Percentiles rank a stretch among this genome's conserved stretches.
These are phyloP conservation scores for Penicillium sp. DNA, from an alignment of 2,329 filamentous ascomycete genomes.

Conservation along the genomic window DNA sequence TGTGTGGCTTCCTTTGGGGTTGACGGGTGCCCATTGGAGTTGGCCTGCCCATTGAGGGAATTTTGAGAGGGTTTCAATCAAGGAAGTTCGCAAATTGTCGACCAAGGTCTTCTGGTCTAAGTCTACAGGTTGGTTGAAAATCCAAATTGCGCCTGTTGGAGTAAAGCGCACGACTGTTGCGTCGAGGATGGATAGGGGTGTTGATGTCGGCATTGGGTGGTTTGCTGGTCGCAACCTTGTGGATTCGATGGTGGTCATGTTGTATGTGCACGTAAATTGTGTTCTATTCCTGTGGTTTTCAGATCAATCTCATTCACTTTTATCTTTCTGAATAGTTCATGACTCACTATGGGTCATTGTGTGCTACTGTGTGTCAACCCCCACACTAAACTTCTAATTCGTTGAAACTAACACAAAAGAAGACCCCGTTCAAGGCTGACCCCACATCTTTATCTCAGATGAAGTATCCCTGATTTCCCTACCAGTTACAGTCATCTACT, in stretches of 20 bases:
- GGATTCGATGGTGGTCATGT: constrained; percentile 3
- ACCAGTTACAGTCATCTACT: no score
- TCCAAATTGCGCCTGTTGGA: constrained; percentile 11
- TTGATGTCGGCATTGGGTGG: background rate
- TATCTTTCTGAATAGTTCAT: background rate
- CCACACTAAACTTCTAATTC: background rate
- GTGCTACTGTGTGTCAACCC: background rate
- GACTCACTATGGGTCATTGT: background rate
- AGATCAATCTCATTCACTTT: background rate
- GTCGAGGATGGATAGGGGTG: constrained; percentile 14
- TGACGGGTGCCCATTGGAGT: constrained; percentile 14
- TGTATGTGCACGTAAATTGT: background rate
- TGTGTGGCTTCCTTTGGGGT: constrained; percentile 1
- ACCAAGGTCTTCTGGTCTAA: background rate
- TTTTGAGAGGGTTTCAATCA: constrained; percentile 2
- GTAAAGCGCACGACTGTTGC: constrained; percentile 13
- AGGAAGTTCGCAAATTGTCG: background rate
- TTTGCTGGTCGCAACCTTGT: constrained; percentile 1
- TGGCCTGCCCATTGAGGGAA: constrained; percentile 17
- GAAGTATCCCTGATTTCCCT: no score
- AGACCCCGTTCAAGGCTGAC: background rate
- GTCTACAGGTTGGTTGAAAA: background rate
- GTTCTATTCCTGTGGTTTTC: background rate
- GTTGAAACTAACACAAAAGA: background rate
- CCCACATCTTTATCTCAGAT: background rate